Base-by-base conservation (phyloP, 202 grass and related monocot species). In the Cymbopogon flexuosus region DNA sequence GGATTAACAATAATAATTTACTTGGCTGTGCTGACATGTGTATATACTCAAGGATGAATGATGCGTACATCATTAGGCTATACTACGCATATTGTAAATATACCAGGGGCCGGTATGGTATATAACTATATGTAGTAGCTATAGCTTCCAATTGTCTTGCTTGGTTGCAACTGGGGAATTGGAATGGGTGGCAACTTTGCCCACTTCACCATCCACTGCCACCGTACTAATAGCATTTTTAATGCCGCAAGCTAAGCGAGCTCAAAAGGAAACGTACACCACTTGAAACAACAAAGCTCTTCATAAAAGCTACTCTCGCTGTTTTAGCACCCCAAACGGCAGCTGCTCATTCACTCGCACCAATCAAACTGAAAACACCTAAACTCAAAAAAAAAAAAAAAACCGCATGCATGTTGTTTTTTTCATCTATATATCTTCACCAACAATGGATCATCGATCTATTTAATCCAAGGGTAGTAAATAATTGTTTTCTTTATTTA, bases 241-340 rank as follows among this genome's bases (percentile, higher is more conserved):
- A 56, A 57, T 39, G 73, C 66, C 56, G 18, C 82, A 84, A 58
- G 65, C 72, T 22, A 79, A 76, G 61, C 76, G 58, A 59, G 71
- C 35, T 65, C 82, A 65, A 84, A 84, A 81, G 77, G 77, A 88
- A 81, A 81, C 81, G 86, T 80, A 65, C 70, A 88, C 81, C 57
- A 57, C 56, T 79, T 79, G 34, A 79, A 79, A 85, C 75, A 65
- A 56, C 83, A 40, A 65, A 65, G 45, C 27, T 57, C 34, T 49
- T 65, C 34, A 46, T 78, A 61, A 62, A 82, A 73, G 41, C 4
- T 82, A 56, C 8, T 56, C n/a, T 56, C n/a, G n/a, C 49, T 54
- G 8, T 54, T 54, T 54, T 70, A n/a, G 11, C 54, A 24, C 35
- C 31, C 15, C 62, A 36, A 65, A 65, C 62, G 30, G 15, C 14